Conservation (phyloP, 1,284 basidiomycete genomes). For the Marasmius oreades region DNA sequence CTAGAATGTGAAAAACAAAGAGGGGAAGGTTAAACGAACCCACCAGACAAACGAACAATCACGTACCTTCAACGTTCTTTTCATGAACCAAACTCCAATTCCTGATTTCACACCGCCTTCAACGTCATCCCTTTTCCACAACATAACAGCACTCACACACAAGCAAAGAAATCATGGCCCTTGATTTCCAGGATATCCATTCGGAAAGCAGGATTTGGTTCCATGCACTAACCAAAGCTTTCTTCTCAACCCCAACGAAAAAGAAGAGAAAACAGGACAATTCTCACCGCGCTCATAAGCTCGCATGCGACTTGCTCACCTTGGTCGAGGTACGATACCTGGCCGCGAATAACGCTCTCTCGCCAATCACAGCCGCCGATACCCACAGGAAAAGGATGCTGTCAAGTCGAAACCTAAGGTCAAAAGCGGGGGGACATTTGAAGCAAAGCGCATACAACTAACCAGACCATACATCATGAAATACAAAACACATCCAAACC, state of each 20-base stretch:
- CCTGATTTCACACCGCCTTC: conserved; percentile 22
- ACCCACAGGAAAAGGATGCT: background rate
- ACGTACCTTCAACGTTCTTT: conserved; percentile 6
- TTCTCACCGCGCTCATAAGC: conserved; percentile 36
- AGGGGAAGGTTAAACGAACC: background rate
- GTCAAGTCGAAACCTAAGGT: background rate
- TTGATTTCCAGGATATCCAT: conserved; percentile 35
- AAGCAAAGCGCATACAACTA: conserved; percentile 18
- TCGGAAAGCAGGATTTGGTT: conserved; percentile 49
- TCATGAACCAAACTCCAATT: conserved; percentile 39
- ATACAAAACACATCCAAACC: conserved; percentile 72
- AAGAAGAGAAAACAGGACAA: background rate
- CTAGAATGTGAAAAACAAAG: no score
- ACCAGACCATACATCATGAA: conserved; percentile 65
- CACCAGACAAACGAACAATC: background rate
- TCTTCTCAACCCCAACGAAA: background rate
- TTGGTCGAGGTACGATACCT: no score
- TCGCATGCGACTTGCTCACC: conserved; percentile 26
- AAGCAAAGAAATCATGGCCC: conserved; percentile 42
- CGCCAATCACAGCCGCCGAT: background rate
- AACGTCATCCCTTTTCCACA: background rate
- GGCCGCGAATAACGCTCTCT: background rate
- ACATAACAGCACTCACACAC: conserved; percentile 33
- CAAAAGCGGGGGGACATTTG: background rate
- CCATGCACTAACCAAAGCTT: conserved; percentile 44